Base-by-base conservation (phyloP, 2,329 filamentous ascomycete species). In the Phaeophleospora eucalypticola region DNA sequence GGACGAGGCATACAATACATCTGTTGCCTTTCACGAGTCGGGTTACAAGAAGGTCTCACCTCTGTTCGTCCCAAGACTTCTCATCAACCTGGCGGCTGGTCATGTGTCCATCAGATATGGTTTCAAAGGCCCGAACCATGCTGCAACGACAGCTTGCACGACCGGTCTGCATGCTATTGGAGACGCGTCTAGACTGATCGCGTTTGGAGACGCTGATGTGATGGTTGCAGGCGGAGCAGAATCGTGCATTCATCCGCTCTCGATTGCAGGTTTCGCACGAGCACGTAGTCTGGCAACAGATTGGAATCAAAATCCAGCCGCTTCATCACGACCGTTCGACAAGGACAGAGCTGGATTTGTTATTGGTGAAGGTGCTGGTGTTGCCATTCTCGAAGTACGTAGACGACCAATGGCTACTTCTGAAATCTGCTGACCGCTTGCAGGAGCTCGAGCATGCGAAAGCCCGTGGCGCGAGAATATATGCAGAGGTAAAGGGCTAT, bases 191-290 rank as follows among this genome's bases (percentile, higher is more conserved):
- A 82, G 91, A 15, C 88, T 96, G 65, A 91, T 98, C 52, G 81
- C 85, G n/a, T 84, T 83, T 62, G 90, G 89, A 4, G 91, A 97
- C 65, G 91, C 91, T 37, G 80, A 95, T 66, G 85, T 97, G 45
- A 97, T 98, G 89, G 71, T 98, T 7, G 89, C 93, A n/a, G 93
- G 93, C 35, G 91, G 91, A 20, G 82, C 91, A 7, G 93, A 98
- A 68, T 89, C 91, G 0, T 98, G 93, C 66, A 91, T 98, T 46
- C 91, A 98, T 64, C 93, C 93, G 8, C 76, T 98, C 36, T 87
- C 91, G 1, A 86, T 97, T 57, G 88, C 90, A 4, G 93, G 91
- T 4, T 98, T 98, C 62, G 86, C 89, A 18, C 80, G 89, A 52
- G 89, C 90, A 1, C 81, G 91, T 49, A 96, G 90, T 43, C 73